Evolutionary conservation across 2,329 filamentous ascomycete genomes (phyloP), one percentile per base, ranked within the genome.

Genomic region (Fusarium sp.): DNA sequence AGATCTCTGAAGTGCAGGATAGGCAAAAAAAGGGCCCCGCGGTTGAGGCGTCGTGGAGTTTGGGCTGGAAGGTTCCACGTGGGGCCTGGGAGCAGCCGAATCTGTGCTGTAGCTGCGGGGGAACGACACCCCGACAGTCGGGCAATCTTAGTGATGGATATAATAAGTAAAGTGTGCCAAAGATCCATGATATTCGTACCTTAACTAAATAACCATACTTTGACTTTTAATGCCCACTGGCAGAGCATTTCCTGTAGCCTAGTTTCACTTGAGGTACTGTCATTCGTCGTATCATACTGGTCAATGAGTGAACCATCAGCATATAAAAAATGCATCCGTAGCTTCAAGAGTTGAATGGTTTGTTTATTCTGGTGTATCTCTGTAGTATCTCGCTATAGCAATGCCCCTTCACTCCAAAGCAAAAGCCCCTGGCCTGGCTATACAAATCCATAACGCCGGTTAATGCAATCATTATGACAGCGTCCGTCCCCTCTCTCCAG

Each of bases 1-100:
- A 68, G 54, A 66, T 63, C 69, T 37, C 56, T 54, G 62, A 57
- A 64, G 56, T 68, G 38, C 38, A 38, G 37, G 19, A 55, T 31
- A 61, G 66, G 66, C 31, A 63, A 70, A 69, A 69, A 68, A 63
- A 69, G 42, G 49, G 71, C 72, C 71, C 72, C 72, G 70, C 73
- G 73, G 70, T 65, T 75, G 63, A 70, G 55, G 44, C 60, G 72
- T 72, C 60, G 73, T 74, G 59, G 69, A 72, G 59, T 73, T 75
- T 75, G 62, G 73, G 69, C 70, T 77, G 76, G 76, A 78, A 78
- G 73, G 64, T 78, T 78, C 76, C 73, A 78, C 75, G 76, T 77
- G 76, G 76, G 76, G 76, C 76, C 76, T 67, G 23, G 48, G 16
- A 45, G 51, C 16, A 48, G 45, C 35, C 23, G 37, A 39, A 63